Evolutionary conservation across 1,284 basidiomycete species (phyloP), one percentile per base, ranked within the genome.

Genomic region (Malassezia globosa): DNA sequence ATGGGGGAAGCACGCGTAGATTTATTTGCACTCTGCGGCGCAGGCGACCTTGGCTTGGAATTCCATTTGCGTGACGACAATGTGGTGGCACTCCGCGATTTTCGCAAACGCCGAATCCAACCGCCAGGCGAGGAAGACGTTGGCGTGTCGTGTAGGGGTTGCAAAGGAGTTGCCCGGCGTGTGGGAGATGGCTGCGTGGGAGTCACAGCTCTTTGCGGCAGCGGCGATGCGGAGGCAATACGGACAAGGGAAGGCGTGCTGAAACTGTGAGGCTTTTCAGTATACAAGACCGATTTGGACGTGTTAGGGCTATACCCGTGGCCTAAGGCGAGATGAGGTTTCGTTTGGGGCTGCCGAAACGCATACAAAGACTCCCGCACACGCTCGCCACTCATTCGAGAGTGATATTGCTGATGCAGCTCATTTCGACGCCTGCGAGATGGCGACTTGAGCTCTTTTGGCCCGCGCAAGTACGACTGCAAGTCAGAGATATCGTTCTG

Each of bases 401-500:
- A 16, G 10, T 29, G 24, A 1, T 29, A 21, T n/a, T 19, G 2
- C 14, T 19, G 3, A 8, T 11, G 14, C 19, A 21, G 2, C n/a
- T 41, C 26, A 25, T 11, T 19, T 13, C 19, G 14, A 5, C n/a
- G 26, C 7, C 7, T 14, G 14, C 27, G 24, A 1, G 13, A 4
- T 6, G 7, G 7, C 4, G 19, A 7, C 1, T 11, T 5, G 1
- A 19, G 31, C 13, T 14, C 39, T 10, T 24, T n/a, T 4, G 36
- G 37, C 1, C 48, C 48, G 11, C 33, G 42, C 22, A 51, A n/a
- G 21, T 51, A 51, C 4, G 21, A 31, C 23, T 45, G 42, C 7
- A 51, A 25, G 16, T 38, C 27, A 5, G 18, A 8, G 19, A 51
- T 45, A 18, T 51, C 42, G 7, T 22, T 37, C 1, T 40, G 23